A percentile compares a stretch with the other conserved stretches of the same genome.
These are phyloP conservation scores for Pascua sp. DNA, from an alignment of 1,284 basidiomycete species.

Conservation along the genomic window DNA sequence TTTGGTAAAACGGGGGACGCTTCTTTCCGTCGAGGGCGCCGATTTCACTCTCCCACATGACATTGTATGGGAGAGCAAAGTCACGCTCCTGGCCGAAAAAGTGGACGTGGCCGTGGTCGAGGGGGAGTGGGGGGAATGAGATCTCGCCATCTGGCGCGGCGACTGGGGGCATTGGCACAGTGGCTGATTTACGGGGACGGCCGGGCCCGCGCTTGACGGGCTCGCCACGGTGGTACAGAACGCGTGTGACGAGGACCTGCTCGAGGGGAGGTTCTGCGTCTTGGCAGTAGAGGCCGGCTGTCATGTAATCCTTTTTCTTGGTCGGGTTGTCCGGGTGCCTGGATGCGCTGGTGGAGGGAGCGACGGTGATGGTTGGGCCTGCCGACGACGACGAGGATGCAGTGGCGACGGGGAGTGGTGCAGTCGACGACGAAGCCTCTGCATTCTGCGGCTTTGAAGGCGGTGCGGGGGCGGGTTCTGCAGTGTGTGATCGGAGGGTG, in stretches of 20 bases:
- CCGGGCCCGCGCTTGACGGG: slow-evolving; percentile 9
- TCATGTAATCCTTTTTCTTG: slow-evolving; percentile 36
- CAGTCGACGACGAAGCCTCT: background rate
- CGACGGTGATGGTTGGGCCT: background rate
- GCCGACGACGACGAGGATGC: background rate
- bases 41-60: slow-evolving; percentile 42
- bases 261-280: slow-evolving; percentile 28
- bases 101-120: slow-evolving; percentile 32
- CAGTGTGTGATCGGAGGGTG: slow-evolving; percentile 7
- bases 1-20: slow-evolving; percentile 38
- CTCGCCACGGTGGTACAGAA: slow-evolving; percentile 12
- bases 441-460: background rate
- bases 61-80: slow-evolving; percentile 47
- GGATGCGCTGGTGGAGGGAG: background rate
- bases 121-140: slow-evolving; percentile 39
- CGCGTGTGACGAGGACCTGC: slow-evolving; percentile 29
- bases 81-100: slow-evolving; percentile 41
- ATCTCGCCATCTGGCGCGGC: slow-evolving; percentile 5
- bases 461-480: background rate
- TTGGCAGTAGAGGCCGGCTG: slow-evolving; percentile 41
- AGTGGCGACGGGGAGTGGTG: background rate
- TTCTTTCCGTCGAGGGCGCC: slow-evolving; percentile 47
- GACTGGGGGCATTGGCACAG: slow-evolving; percentile 1
- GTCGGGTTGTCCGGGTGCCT: slow-evolving; percentile 7
- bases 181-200: slow-evolving; percentile 4